phyloP scores from a whole-genome alignment of 345 rosid genomes.

The Rhizophora apiculata region DNA sequence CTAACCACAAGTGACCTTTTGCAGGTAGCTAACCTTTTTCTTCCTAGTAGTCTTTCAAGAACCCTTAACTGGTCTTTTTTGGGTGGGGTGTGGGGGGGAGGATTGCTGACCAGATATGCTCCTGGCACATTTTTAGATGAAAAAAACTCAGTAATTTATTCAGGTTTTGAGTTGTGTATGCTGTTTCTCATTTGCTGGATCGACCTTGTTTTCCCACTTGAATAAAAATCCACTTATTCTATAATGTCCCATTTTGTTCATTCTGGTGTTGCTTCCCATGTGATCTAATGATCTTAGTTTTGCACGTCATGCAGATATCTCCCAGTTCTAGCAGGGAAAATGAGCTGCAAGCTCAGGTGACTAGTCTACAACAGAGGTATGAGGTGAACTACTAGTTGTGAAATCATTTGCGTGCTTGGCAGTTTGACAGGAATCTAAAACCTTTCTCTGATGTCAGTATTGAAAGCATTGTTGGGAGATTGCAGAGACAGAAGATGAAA shows the following conservation, averaged over 20 bases:
- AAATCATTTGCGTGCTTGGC: neutral
- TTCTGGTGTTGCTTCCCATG: neutral
- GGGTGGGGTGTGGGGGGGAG: neutral
- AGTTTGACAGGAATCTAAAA: constrained; percentile 14
- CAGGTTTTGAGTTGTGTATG: neutral
- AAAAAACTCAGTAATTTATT: neutral
- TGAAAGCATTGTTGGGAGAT: constrained; percentile 61
- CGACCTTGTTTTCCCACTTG: neutral
- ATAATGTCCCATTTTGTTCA: neutral
- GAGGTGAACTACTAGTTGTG: neutral
- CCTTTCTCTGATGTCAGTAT: constrained; percentile 44
- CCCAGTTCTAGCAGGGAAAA: constrained; percentile 58
- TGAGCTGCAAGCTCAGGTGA: constrained; percentile 69
- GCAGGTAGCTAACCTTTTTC: constrained; percentile 43
- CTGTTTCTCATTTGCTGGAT: too few species aligned
- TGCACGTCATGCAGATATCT: constrained; percentile 44
- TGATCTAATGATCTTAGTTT: constrained; percentile 15
- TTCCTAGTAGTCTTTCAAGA: neutral
- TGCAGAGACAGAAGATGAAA: constrained; percentile 67
- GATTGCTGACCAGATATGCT: neutral
- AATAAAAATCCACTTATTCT: neutral
- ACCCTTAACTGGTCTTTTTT: neutral
- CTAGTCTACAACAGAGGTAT: constrained; percentile 79
- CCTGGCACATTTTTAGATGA: neutral
- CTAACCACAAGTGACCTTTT: constrained; percentile 44